Conservation (phyloP, 495 filamentous ascomycete genomes). For the Aspergillus coremiiformis region DNA sequence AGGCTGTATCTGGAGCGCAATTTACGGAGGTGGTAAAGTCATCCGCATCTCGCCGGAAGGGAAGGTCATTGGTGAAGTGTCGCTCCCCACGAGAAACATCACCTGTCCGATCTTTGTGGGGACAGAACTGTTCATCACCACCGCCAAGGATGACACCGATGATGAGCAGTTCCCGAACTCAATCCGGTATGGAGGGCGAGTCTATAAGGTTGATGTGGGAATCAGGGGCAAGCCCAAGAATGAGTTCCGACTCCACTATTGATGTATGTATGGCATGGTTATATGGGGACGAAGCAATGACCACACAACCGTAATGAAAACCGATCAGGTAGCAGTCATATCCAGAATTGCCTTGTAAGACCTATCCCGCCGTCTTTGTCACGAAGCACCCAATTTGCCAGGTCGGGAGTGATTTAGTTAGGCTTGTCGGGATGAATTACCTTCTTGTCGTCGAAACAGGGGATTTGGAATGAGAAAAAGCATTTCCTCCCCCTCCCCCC, state of each 20-base stretch:
- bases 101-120: constrained; percentile 70
- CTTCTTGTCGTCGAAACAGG: not conserved
- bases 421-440: not conserved
- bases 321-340: not conserved
- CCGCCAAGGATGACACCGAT: constrained; percentile 54
- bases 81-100: constrained; percentile 58
- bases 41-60: constrained; percentile 59
- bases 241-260: constrained; percentile 38
- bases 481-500: not conserved
- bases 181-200: constrained; percentile 52
- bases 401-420: not conserved
- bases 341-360: not conserved
- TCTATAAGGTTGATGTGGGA: constrained; percentile 65
- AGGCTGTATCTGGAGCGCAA: constrained; percentile 70
- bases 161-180: constrained; percentile 46
- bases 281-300: not conserved
- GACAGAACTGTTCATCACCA: constrained; percentile 68
- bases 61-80: constrained; percentile 57
- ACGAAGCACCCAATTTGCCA: not conserved
- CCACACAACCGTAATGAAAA: not conserved
- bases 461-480: not conserved
- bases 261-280: not conserved
- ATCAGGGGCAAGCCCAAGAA: constrained; percentile 50
- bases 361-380: not conserved
- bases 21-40: constrained; percentile 63